These are phyloP conservation scores for Dorcoceras hygrometricum DNA, from an alignment of 257 asterid genomes.

Conservation along the genomic window DNA sequence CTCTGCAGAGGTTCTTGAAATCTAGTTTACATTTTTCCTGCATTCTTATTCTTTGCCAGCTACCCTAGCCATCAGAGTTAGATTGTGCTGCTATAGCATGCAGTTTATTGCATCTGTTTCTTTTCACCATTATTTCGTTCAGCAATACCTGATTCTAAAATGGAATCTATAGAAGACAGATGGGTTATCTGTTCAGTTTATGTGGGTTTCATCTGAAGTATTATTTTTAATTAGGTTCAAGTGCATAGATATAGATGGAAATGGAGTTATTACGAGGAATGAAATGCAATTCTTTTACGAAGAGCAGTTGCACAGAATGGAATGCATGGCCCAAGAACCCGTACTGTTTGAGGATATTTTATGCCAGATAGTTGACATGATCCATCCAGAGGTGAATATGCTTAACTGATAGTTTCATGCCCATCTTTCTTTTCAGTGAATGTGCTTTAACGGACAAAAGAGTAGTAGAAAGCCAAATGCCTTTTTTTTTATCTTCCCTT, in stretches of 20 bases:
- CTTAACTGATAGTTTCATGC: conserved; percentile 4
- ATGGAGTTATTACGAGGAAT: conserved; percentile 88
- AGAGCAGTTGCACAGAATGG: conserved; percentile 99
- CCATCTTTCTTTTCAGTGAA: not conserved
- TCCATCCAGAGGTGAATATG: conserved; percentile 76
- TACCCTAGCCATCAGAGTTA: not conserved
- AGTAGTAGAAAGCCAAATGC: conserved; percentile 5
- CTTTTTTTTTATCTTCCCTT: not conserved
- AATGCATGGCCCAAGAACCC: conserved; percentile 99
- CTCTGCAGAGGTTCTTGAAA: too few species aligned
- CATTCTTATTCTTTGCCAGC: not conserved
- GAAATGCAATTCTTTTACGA: conserved; percentile 98
- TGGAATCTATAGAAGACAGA: not conserved
- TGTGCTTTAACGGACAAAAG: conserved; percentile 9
- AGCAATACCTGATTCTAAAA: not conserved
- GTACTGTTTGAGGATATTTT: conserved; percentile 97
- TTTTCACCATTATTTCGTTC: not conserved
- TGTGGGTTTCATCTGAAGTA: not conserved
- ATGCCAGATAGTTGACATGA: conserved; percentile 98
- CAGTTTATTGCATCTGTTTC: not conserved
- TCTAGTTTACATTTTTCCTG: not conserved
- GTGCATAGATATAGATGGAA: conserved; percentile 98
- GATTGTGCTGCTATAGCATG: not conserved
- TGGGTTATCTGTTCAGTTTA: not conserved
- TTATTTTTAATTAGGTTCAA: conserved; percentile 69